Evolutionary conservation across 352 stramenopile species (phyloP).

Genomic region (Phytophthora macrochlamydospora): DNA sequence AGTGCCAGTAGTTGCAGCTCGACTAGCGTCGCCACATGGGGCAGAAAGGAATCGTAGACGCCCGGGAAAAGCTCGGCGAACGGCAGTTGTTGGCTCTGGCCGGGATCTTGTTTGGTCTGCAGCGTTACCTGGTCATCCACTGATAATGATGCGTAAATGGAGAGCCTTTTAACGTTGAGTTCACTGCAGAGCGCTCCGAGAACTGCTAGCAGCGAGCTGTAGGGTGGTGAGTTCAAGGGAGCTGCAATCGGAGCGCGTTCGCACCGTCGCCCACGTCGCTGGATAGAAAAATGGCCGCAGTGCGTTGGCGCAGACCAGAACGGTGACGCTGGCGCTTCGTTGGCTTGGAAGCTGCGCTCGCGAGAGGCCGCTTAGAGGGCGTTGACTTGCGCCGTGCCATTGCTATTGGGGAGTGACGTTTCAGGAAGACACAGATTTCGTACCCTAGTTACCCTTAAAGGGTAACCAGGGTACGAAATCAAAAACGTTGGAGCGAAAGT

Average conservation of each 20-base stretch:
- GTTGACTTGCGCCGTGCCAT: slow-evolving; percentile 29
- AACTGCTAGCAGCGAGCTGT: not conserved
- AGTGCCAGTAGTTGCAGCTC: slow-evolving; percentile 39
- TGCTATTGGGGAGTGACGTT: not conserved
- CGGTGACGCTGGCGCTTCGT: not conserved
- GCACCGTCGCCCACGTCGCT: not conserved
- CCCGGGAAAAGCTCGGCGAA: slow-evolving; percentile 33
- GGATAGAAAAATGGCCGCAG: slow-evolving; percentile 16
- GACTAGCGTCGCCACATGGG: slow-evolving; percentile 26
- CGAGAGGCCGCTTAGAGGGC: slow-evolving; percentile 18
- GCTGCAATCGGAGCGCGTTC: slow-evolving; percentile 10
- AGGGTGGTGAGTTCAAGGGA: not conserved
- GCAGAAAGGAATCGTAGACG: slow-evolving; percentile 13
- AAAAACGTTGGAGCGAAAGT: too few species aligned
- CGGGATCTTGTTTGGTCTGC: not conserved
- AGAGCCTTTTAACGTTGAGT: not conserved
- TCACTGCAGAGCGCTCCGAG: not conserved
- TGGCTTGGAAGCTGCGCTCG: slow-evolving; percentile 15
- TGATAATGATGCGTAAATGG: slow-evolving; percentile 16
- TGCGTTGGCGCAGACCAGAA: not conserved
- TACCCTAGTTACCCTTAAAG: too few species aligned
- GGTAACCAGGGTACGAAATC: too few species aligned
- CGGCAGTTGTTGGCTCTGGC: slow-evolving; percentile 11
- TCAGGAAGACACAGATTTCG: not conserved
- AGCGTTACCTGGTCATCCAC: slow-evolving; percentile 17